phyloP scores from a whole-genome alignment of 306 rosid species.

The Quercus rubra region DNA sequence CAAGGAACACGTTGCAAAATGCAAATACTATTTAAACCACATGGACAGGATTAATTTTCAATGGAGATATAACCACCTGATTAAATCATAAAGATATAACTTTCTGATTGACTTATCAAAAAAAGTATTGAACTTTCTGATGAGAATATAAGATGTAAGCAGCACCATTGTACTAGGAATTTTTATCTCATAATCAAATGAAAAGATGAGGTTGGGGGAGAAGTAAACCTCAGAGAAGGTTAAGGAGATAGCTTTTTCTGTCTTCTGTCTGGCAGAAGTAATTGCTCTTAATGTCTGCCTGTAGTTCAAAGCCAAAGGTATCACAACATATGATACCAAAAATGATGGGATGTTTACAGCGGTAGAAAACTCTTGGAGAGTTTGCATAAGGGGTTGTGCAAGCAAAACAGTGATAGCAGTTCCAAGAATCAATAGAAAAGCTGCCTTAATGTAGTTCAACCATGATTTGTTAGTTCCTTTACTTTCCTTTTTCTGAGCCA shows the following conservation, averaged over 20 bases:
- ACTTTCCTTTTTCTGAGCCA: not conserved
- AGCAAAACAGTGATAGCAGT: slow-evolving; percentile 18
- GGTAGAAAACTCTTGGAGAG: slow-evolving; percentile 15
- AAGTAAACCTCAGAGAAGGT: slow-evolving; percentile 38
- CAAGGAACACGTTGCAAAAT: not conserved
- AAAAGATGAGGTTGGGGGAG: not conserved
- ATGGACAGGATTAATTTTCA: too few relatives aligned
- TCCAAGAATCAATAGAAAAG: slow-evolving; percentile 25
- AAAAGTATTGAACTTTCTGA: too few relatives aligned
- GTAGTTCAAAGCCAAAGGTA: slow-evolving; percentile 32
- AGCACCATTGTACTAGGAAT: too few relatives aligned
- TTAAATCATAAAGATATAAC: too few relatives aligned
- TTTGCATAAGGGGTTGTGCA: slow-evolving; percentile 26
- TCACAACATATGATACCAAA: slow-evolving; percentile 24
- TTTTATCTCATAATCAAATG: not conserved
- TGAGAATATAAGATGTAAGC: too few relatives aligned
- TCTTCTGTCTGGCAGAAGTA: slow-evolving; percentile 28
- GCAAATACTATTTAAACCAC: too few relatives aligned
- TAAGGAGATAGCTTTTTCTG: slow-evolving; percentile 30
- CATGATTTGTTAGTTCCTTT: slow-evolving; percentile 6
- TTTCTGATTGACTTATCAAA: too few relatives aligned
- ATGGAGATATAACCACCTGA: too few relatives aligned
- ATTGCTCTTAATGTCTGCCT: slow-evolving; percentile 16
- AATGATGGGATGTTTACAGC: slow-evolving; percentile 36
- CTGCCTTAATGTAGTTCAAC: slow-evolving; percentile 26